Evolutionary conservation across 2,329 filamentous ascomycete genomes (phyloP), one percentile per base, ranked within the genome.

Genomic region (Salinomyces thailandicus): DNA sequence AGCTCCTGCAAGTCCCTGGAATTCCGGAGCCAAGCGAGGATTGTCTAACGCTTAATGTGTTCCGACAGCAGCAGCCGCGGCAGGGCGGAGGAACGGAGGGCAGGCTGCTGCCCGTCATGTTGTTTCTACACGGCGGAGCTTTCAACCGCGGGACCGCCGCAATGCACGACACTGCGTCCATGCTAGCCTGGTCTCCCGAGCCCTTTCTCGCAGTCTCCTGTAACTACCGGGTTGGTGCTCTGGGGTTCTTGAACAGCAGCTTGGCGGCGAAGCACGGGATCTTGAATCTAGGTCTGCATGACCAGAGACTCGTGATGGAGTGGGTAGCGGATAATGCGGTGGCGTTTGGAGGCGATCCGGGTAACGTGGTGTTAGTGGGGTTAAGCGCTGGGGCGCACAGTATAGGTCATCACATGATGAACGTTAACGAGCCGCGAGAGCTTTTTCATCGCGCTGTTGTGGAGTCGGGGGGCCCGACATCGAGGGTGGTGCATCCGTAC

Each of bases 351-450:
- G 61, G 58, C 17, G 49, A 56, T 35, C 43, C 44, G 3, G 40
- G 48, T 9, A 42, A 52, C 41, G 50, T 55, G 0, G 53, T 49
- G 0, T 42, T 53, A n/a, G 42, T 50, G 19, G 76, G 76, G n/a
- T 19, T 30, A 5, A 30, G 26, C 12, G 35, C 26, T 5, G 35
- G 35, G 5, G 73, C 73, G 6, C 78, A 81, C 55, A 77, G 74
- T 39, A 71, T 81, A 45, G 79, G 79, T 3, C 79, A 85, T 49
- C 78, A 82, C 46, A 58, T 84, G 12, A 72, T 81, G 50, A 60
- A 68, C 42, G 53, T 62, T 26, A 55, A 62, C 15, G 53, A 61
- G 15, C 40, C 48, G 20, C 35, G 44, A 2, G 50, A 54, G 1
- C 52, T 67, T 6, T 70, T 69, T 40, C 63, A 68, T 38, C 59